phyloP scores from a whole-genome alignment of 495 filamentous ascomycete genomes.

The Talaromyces ruber region DNA sequence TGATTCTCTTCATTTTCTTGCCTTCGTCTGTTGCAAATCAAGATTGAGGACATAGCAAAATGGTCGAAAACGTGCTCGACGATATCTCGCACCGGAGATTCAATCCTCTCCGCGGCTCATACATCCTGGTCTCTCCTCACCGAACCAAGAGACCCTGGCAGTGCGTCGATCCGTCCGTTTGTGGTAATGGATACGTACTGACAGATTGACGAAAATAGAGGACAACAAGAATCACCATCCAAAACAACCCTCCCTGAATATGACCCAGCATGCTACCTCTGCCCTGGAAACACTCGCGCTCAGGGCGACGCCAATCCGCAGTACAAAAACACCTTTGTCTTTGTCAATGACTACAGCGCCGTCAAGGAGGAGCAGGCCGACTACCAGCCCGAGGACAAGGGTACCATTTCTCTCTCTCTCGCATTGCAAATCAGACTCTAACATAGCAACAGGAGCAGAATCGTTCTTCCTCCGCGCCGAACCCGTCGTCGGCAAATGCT shows the following conservation, averaged over 20 bases:
- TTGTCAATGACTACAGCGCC: slow-evolving; percentile 96
- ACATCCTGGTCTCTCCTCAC: slow-evolving; percentile 91
- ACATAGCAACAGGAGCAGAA: slow-evolving; percentile 47
- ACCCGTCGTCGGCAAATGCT: slow-evolving; percentile 91
- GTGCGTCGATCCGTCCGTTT: slow-evolving; percentile 46
- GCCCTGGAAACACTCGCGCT: slow-evolving; percentile 87
- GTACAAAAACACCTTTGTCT: slow-evolving; percentile 82
- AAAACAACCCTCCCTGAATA: slow-evolving; percentile 70
- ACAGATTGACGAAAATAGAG: slow-evolving; percentile 41
- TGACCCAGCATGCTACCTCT: slow-evolving; percentile 91
- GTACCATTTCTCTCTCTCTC: slow-evolving; percentile 27
- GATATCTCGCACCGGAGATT: slow-evolving; percentile 95
- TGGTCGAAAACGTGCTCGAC: slow-evolving; percentile 71
- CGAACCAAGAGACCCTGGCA: slow-evolving; percentile 97
- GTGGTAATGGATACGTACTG: neutral
- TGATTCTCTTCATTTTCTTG: neutral
- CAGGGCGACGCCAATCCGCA: slow-evolving; percentile 82
- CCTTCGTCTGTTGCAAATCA: neutral
- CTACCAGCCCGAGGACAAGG: slow-evolving; percentile 46
- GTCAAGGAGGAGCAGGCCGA: slow-evolving; percentile 86
- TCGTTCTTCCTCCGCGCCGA: slow-evolving; percentile 76
- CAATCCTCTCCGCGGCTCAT: slow-evolving; percentile 83
- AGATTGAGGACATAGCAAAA: slow-evolving; percentile 11
- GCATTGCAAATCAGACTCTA: neutral
- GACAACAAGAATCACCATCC: slow-evolving; percentile 77